Base-by-base conservation (phyloP, 345 rosid genomes). In the Melastoma malabathricum region DNA sequence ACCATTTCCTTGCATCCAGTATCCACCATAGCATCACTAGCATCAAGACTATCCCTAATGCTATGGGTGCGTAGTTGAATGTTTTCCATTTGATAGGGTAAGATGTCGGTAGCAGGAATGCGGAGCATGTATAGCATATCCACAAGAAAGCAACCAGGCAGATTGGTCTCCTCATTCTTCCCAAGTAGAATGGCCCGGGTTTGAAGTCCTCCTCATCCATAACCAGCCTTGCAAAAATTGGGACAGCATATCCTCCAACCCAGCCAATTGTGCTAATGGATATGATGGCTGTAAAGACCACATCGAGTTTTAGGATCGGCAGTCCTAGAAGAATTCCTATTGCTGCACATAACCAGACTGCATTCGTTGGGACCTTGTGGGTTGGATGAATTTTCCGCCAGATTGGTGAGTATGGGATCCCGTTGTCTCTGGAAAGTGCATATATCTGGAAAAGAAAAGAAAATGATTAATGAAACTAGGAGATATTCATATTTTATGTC, bases 261-360 rank as follows among this genome's bases (percentile, higher is more conserved):
- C 69, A 64, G 16, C 69, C 58, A 19, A 64, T 50, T 6, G 64
- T 64, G 45, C 69, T 59, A 31, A 64, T 46, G 51, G 67, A 63
- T 18, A 59, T 39, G 54, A 64, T 64, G 53, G 69, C 69, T 9
- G 64, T 59, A 59, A 64, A 64, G 19, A 59, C 59, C 45, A 59
- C 69, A 25, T 64, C 56, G 10, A 64, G 46, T 34, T 64, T 59
- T 29, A 53, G 31, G 2, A 59, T 64, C 13, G 64, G 64, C 19
- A 59, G 47, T 6, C 69, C 69, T 13, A 54, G 55, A 38, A 64
- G 48, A 22, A 48, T 48, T 39, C 50, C 12, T 44, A 58, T 59
- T 5, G 51, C 52, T 46, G 60, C 64, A 53, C 59, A 52, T 16
- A 64, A 59, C 69, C 59, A 59, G 45, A 64, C 64, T 1, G 64